Evolutionary conservation across 2,329 filamentous ascomycete genomes (phyloP).

Genomic region (Cordyceps cateniannulata): DNA sequence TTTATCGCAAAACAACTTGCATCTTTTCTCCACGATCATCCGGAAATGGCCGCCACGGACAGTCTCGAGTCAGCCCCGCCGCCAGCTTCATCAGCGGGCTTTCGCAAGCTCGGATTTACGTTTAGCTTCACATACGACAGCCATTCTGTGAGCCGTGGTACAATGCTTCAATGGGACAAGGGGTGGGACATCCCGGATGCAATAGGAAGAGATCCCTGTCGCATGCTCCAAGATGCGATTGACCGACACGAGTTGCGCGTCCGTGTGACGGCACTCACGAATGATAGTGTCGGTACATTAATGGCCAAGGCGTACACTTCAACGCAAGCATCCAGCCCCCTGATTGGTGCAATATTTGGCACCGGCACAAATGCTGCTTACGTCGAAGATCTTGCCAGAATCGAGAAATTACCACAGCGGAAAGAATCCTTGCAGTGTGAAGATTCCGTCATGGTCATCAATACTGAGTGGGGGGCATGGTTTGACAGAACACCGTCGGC

Average conservation of each 20-base stretch:
- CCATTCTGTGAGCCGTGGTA: constrained; percentile 65
- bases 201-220: constrained; percentile 68
- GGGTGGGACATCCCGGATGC: constrained; percentile 74
- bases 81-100: constrained; percentile 13
- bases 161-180: constrained; percentile 73
- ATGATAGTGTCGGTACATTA: constrained; percentile 74
- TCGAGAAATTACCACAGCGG: constrained; percentile 45
- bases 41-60: background rate
- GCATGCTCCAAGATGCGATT: constrained; percentile 64
- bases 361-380: constrained; percentile 79
- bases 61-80: constrained; percentile 54
- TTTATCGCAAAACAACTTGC: constrained; percentile 71
- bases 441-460: constrained; percentile 67
- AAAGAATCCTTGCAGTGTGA: constrained; percentile 15
- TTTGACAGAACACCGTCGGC: constrained; percentile 67
- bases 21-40: constrained; percentile 43
- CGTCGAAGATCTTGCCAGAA: constrained; percentile 62
- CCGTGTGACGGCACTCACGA: constrained; percentile 66
- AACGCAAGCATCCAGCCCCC: constrained; percentile 60
- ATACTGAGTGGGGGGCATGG: constrained; percentile 70
- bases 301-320: constrained; percentile 75
- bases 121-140: constrained; percentile 66
- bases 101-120: constrained; percentile 32
- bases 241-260: constrained; percentile 64
- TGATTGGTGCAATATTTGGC: constrained; percentile 74